Conservation (phyloP, 495 filamentous ascomycete species). For the Pseudevernia furfuracea region DNA sequence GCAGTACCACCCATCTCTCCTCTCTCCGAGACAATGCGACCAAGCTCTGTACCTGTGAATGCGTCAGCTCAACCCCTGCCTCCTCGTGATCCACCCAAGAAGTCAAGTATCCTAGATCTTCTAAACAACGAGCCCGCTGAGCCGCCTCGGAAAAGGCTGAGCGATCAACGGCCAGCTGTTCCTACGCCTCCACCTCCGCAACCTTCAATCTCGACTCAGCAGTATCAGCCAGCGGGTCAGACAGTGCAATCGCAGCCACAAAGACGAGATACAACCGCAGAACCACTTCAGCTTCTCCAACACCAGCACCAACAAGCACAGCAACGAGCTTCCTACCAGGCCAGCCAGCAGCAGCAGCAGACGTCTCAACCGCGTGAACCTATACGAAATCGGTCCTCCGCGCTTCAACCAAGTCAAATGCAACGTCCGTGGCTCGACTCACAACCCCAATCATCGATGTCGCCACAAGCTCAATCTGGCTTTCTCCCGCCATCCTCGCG, state of each 20-base stretch:
- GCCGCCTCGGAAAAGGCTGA: conserved; percentile 42
- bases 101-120: conserved; percentile 53
- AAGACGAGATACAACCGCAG: conserved; percentile 15
- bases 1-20: conserved; percentile 34
- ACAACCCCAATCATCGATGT: not conserved
- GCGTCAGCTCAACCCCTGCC: conserved; percentile 28
- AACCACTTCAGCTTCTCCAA: not conserved
- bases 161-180: conserved; percentile 17
- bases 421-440: conserved; percentile 11
- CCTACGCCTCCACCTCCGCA: conserved; percentile 23
- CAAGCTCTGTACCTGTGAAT: conserved; percentile 32
- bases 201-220: conserved; percentile 1
- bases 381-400: conserved; percentile 11
- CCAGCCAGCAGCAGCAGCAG: conserved; percentile 19
- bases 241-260: conserved; percentile 13
- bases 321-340: conserved; percentile 14
- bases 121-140: conserved; percentile 53
- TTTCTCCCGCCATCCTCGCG: conserved; percentile 17
- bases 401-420: conserved; percentile 10
- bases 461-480: conserved; percentile 14
- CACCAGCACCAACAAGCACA: conserved; percentile 20
- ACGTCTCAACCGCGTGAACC: conserved; percentile 10
- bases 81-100: conserved; percentile 46
- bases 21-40: conserved; percentile 35
- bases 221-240: conserved; percentile 19